Evolutionary conservation across 768 basidiomycete species (phyloP).

Genomic region (Leccinum truebloodii): DNA sequence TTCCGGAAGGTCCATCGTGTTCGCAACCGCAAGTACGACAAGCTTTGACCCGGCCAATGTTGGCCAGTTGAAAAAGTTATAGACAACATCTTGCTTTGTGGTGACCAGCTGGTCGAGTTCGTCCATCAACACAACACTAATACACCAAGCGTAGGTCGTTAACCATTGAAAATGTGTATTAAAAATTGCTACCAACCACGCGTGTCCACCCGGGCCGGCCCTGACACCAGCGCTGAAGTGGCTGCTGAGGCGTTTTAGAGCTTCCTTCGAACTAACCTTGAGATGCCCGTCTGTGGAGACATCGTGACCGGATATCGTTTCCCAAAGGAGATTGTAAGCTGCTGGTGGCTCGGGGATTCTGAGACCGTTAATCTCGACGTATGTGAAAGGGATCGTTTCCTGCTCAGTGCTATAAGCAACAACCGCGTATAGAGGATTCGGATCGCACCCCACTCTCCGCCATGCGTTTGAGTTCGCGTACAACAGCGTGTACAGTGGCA

Average conservation of each 20-base stretch:
- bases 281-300: slow-evolving; percentile 60
- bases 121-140: slow-evolving; percentile 95
- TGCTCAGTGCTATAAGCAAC: slow-evolving; percentile 30
- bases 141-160: slow-evolving; percentile 4
- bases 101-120: slow-evolving; percentile 97
- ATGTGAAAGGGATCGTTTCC: slow-evolving; percentile 95
- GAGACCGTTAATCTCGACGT: slow-evolving; percentile 97
- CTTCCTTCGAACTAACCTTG: slow-evolving; percentile 75
- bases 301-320: slow-evolving; percentile 84
- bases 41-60: slow-evolving; percentile 85
- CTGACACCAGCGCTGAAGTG: slow-evolving; percentile 70
- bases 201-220: slow-evolving; percentile 80
- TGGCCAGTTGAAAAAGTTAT: slow-evolving; percentile 99
- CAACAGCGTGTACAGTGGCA: slow-evolving; percentile 92
- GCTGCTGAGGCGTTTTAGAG: slow-evolving; percentile 71
- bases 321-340: slow-evolving; percentile 92
- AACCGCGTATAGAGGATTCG: background rate
- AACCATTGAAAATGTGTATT: background rate
- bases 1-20: slow-evolving; percentile 97
- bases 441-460: slow-evolving; percentile 71
- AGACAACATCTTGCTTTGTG: slow-evolving; percentile 95
- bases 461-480: slow-evolving; percentile 87
- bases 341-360: slow-evolving; percentile 90
- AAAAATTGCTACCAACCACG: slow-evolving; percentile 60
- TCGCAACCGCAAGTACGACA: slow-evolving; percentile 95